Percentiles rank a stretch among this genome's conserved stretches.
Evolutionary conservation across 306 rosid genomes (phyloP).

Genomic region (Chamaecrista fasciculata): DNA sequence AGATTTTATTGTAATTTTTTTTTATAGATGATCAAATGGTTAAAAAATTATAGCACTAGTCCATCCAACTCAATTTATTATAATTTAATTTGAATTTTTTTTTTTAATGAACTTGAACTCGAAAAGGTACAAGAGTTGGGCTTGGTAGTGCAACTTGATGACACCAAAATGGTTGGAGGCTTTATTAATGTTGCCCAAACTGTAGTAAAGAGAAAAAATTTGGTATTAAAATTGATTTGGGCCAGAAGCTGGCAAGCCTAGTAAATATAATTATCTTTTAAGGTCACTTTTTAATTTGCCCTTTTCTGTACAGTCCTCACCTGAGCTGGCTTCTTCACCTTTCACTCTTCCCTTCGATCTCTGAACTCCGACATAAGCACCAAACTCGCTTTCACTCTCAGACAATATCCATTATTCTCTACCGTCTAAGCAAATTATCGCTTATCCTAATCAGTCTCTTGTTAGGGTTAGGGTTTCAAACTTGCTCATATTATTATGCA

Average conservation of each 20-base stretch:
- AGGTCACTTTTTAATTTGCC: slow-evolving; percentile 7
- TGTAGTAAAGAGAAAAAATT: too few relatives aligned
- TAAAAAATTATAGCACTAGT: too few relatives aligned
- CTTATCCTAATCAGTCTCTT: background rate
- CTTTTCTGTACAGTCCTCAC: slow-evolving; percentile 3
- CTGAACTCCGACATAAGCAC: background rate
- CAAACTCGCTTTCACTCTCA: background rate
- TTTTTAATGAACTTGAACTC: too few relatives aligned
- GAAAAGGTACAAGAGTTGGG: too few relatives aligned
- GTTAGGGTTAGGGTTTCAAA: slow-evolving; percentile 40
- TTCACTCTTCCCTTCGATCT: background rate
- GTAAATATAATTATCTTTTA: slow-evolving; percentile 25
- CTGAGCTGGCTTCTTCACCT: slow-evolving; percentile 10
- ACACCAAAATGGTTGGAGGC: too few relatives aligned
- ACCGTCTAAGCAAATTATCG: background rate
- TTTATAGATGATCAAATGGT: too few relatives aligned
- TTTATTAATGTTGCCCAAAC: too few relatives aligned
- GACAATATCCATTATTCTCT: background rate
- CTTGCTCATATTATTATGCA: slow-evolving; percentile 47
- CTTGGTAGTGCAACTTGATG: too few relatives aligned
- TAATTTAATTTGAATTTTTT: too few relatives aligned
- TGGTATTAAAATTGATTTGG: background rate
- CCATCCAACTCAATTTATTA: too few relatives aligned
- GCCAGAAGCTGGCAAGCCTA: slow-evolving; percentile 22
- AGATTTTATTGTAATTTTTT: too few relatives aligned